phyloP scores from a whole-genome alignment of 164 flowering plant species.

The Macadamia tetraphylla region DNA sequence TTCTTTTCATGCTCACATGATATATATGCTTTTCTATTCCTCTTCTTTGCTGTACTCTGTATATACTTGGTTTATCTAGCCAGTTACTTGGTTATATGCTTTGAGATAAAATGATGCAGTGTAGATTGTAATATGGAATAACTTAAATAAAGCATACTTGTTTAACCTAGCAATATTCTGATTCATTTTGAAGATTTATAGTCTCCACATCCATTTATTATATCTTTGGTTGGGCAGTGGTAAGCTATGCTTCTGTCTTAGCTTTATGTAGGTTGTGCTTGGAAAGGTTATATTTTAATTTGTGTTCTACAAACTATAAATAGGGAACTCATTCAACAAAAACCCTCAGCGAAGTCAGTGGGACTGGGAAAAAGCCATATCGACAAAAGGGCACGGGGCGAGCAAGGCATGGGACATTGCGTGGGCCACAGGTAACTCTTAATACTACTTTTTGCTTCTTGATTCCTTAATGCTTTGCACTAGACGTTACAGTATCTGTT shows the following conservation, averaged over 20 bases:
- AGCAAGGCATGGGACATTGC: constrained; percentile 91
- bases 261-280: neutral
- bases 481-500: neutral
- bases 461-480: neutral
- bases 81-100: neutral
- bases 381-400: constrained; percentile 79
- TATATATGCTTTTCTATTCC: too few species aligned
- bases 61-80: neutral
- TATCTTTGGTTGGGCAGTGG: neutral
- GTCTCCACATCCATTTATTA: neutral
- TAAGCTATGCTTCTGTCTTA: neutral
- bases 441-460: constrained; percentile 2
- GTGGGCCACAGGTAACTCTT: constrained; percentile 79
- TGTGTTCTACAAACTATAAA: neutral
- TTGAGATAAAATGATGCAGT: neutral
- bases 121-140: neutral
- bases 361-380: constrained; percentile 92
- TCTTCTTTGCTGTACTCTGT: neutral
- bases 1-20: neutral
- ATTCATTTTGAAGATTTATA: neutral
- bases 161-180: too few species aligned
- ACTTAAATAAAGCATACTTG: too few species aligned
- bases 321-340: constrained; percentile 98
- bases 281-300: neutral
- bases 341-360: constrained; percentile 94